These are phyloP conservation scores for Amanita brunnescens DNA, from an alignment of 768 basidiomycete species.

Conservation along the genomic window DNA sequence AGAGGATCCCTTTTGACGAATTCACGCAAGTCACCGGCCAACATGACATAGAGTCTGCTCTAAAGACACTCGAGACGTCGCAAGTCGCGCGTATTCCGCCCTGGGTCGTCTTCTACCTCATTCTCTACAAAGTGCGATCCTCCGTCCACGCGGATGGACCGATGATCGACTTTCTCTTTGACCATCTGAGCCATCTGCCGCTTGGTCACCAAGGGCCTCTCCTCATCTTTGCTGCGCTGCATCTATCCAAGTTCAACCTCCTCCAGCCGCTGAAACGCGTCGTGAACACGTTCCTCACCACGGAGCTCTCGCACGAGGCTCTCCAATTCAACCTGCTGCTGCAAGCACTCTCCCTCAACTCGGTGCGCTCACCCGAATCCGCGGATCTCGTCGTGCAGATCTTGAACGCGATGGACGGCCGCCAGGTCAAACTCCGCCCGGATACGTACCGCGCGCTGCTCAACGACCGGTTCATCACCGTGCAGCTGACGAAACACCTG, in stretches of 20 bases:
- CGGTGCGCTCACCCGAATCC: conserved; percentile 29
- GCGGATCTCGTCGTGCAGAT: conserved; percentile 32
- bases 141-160: conserved; percentile 34
- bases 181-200: conserved; percentile 26
- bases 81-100: conserved; percentile 24
- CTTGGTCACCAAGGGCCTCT: conserved; percentile 30
- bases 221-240: conserved; percentile 36
- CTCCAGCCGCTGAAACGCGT: conserved; percentile 36
- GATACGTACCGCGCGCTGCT: conserved; percentile 38
- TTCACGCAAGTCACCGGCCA: conserved; percentile 25
- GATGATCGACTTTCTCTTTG: conserved; percentile 33
- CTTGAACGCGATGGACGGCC: conserved; percentile 38
- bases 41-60: conserved; percentile 24
- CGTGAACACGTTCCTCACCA: conserved; percentile 31
- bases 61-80: not conserved
- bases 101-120: conserved; percentile 49
- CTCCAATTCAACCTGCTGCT: conserved; percentile 47
- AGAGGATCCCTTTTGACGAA: conserved; percentile 26
- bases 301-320: conserved; percentile 19
- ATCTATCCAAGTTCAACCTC: conserved; percentile 43
- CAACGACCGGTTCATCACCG: conserved; percentile 40
- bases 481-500: conserved; percentile 41
- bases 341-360: conserved; percentile 35
- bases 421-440: conserved; percentile 30
- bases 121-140: conserved; percentile 37